Evolutionary conservation across 2,329 filamentous ascomycete genomes (phyloP).

Genomic region (Aspergillus sp.): DNA sequence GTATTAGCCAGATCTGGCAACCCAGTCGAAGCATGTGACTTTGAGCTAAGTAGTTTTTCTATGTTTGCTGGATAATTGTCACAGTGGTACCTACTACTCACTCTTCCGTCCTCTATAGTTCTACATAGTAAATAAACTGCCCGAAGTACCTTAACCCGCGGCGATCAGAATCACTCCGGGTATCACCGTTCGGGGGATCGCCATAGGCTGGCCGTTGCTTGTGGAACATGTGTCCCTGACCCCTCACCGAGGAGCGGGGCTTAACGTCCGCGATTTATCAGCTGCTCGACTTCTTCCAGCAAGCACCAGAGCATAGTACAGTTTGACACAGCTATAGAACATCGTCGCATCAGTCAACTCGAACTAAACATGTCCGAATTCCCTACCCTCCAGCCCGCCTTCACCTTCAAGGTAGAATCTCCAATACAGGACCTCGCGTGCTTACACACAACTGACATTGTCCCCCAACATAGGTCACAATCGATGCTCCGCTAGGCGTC

Average conservation of each 20-base stretch:
- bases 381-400: slow-evolving; percentile 43
- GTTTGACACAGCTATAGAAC: background rate
- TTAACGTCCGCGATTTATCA: background rate
- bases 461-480: slow-evolving; percentile 28
- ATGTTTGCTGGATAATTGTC: too few species aligned
- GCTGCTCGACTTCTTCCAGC: background rate
- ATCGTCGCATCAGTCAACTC: background rate
- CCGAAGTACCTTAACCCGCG: background rate
- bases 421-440: background rate
- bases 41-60: background rate
- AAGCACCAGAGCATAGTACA: too few species aligned
- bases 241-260: slow-evolving; percentile 1
- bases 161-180: background rate
- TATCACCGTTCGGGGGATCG: background rate
- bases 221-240: background rate
- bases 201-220: background rate
- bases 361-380: slow-evolving; percentile 38
- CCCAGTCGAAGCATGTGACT: background rate
- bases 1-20: background rate
- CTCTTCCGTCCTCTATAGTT: background rate
- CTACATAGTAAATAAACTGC: background rate
- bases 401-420: slow-evolving; percentile 39
- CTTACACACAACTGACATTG: background rate
- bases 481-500: slow-evolving; percentile 32
- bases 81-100: background rate